Conservation (phyloP, 2,329 filamentous ascomycete genomes). For the Fusarium xylarioides region DNA sequence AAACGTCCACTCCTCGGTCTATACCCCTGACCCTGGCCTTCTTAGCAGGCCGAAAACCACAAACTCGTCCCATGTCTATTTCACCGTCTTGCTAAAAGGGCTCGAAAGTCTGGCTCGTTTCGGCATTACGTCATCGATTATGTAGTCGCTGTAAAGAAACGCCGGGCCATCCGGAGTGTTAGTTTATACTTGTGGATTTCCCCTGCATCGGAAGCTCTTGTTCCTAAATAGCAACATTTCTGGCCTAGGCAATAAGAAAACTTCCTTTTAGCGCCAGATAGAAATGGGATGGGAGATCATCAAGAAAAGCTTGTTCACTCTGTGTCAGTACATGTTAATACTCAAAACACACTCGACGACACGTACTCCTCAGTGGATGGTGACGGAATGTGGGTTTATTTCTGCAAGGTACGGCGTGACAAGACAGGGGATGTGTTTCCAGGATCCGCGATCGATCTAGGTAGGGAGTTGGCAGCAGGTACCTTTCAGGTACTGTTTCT, state of each 20-base stretch:
- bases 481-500: conserved; percentile 9
- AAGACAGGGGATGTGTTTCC: conserved; percentile 16
- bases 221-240: background rate
- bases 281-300: background rate
- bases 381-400: conserved; percentile 31
- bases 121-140: conserved; percentile 36
- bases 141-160: conserved; percentile 15
- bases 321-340: conserved; percentile 4
- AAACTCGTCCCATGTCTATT: conserved; percentile 35
- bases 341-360: conserved; percentile 8
- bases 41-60: conserved; percentile 15
- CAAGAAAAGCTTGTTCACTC: conserved; percentile 18
- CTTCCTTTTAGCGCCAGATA: background rate
- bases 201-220: background rate
- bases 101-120: conserved; percentile 1
- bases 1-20: conserved; percentile 21
- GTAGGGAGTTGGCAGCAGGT: background rate
- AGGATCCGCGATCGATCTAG: conserved; percentile 37
- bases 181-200: background rate
- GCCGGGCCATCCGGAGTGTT: conserved; percentile 27
- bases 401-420: conserved; percentile 32
- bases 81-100: conserved; percentile 17
- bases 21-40: conserved; percentile 23
- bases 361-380: conserved; percentile 16
- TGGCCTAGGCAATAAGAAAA: background rate